Conservation (phyloP, 805 yeast species). For the Wickerhamomyces tratensis region DNA sequence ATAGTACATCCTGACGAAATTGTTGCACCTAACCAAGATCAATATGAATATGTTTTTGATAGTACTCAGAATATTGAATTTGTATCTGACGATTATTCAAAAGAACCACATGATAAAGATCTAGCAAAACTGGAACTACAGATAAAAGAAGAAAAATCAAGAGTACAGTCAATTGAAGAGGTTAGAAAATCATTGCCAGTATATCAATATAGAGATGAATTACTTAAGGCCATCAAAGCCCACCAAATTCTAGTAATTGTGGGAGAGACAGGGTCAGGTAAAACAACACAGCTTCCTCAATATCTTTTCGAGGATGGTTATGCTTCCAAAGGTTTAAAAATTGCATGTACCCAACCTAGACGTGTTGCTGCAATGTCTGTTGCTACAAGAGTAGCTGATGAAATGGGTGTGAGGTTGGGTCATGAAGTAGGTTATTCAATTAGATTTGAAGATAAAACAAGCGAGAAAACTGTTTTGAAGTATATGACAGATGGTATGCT, state of each 20-base stretch:
- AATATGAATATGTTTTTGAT: conserved; percentile 77
- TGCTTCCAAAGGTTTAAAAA: conserved; percentile 41
- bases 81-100: conserved; percentile 24
- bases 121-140: conserved; percentile 26
- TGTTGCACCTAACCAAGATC: conserved; percentile 28
- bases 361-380: conserved; percentile 92
- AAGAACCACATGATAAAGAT: conserved; percentile 12
- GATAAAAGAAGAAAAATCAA: conserved; percentile 20
- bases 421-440: conserved; percentile 81
- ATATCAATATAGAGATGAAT: conserved; percentile 46
- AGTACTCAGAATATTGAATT: conserved; percentile 51
- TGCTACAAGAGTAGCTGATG: conserved; percentile 87
- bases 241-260: conserved; percentile 69
- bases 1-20: conserved; percentile 30
- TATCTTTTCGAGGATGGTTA: conserved; percentile 79
- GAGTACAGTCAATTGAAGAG: conserved; percentile 21
- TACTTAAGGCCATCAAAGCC: conserved; percentile 47
- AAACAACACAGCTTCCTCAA: conserved; percentile 90
- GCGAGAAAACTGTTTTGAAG: conserved; percentile 60
- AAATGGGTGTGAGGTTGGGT: conserved; percentile 75
- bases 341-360: conserved; percentile 92
- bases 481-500: conserved; percentile 97
- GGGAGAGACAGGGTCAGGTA: conserved; percentile 92
- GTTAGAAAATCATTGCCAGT: conserved; percentile 70
- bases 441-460: conserved; percentile 75